phyloP scores from a whole-genome alignment of 164 flowering plant genomes.

The Vitis vinifera region DNA sequence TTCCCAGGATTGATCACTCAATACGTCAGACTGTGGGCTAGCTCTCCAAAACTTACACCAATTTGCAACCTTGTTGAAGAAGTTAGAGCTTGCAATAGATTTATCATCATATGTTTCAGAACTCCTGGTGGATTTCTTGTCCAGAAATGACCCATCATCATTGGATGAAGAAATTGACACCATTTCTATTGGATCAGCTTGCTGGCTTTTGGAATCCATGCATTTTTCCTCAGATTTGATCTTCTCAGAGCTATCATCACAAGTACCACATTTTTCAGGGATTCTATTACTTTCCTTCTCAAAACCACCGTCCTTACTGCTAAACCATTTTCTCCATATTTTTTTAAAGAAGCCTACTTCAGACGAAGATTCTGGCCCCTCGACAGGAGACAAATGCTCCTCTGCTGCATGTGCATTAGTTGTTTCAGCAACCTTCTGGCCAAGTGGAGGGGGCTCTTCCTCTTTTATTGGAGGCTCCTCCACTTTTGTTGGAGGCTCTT shows the following conservation, averaged over 20 bases:
- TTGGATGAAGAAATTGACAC: slow-evolving; percentile 18
- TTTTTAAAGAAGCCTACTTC: slow-evolving; percentile 37
- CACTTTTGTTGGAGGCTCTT: slow-evolving; percentile 5
- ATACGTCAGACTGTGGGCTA: slow-evolving; percentile 13
- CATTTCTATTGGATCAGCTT: slow-evolving; percentile 12
- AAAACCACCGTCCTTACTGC: slow-evolving; percentile 11
- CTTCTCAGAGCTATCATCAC: slow-evolving; percentile 12
- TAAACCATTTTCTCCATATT: slow-evolving; percentile 47
- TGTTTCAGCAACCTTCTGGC: slow-evolving; percentile 8
- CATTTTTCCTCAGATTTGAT: slow-evolving; percentile 8
- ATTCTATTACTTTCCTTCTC: neutral
- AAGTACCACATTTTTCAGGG: slow-evolving; percentile 6
- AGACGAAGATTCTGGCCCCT: slow-evolving; percentile 23
- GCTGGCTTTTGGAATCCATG: slow-evolving; percentile 12
- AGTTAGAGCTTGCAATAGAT: slow-evolving; percentile 17
- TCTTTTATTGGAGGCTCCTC: slow-evolving; percentile 7
- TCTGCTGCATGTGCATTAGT: neutral
- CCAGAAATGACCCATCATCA: slow-evolving; percentile 18
- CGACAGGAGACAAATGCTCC: slow-evolving; percentile 6
- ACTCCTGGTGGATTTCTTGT: slow-evolving; percentile 6
- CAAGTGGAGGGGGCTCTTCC: slow-evolving; percentile 10
- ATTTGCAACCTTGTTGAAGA: slow-evolving; percentile 24
- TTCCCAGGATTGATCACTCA: slow-evolving; percentile 16
- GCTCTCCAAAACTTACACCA: slow-evolving; percentile 37
- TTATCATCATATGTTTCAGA: slow-evolving; percentile 18